Conservation (phyloP, 345 rosid species). For the Chamaenerion angustifolium region DNA sequence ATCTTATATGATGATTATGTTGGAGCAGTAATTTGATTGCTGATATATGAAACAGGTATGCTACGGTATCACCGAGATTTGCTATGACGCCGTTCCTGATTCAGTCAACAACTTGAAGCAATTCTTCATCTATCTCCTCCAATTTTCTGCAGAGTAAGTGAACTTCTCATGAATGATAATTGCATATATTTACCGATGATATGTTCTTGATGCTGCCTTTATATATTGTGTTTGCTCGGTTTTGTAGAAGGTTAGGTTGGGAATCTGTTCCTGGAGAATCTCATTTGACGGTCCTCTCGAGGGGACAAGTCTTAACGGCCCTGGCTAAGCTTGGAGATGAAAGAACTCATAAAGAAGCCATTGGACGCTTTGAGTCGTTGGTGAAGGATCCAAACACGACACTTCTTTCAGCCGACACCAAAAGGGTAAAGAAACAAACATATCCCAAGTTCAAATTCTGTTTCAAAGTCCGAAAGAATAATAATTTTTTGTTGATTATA, state of each 20-base stretch:
- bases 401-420: conserved; percentile 22
- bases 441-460: neutral
- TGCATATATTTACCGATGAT: too few species aligned
- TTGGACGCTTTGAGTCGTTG: conserved; percentile 16
- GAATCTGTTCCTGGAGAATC: conserved; percentile 19
- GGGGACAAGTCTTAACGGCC: conserved; percentile 20
- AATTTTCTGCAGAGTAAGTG: conserved; percentile 18
- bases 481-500: neutral
- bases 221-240: neutral
- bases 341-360: conserved; percentile 16
- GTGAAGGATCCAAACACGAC: conserved; percentile 14
- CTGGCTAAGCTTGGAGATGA: conserved; percentile 21
- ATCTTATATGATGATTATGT: too few species aligned
- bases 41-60: conserved; percentile 15
- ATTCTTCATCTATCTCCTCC: conserved; percentile 17
- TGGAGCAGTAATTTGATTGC: neutral
- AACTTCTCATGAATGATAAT: too few species aligned
- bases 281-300: conserved; percentile 18
- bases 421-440: conserved; percentile 14
- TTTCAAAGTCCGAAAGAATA: neutral
- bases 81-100: conserved; percentile 16
- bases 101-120: conserved; percentile 13
- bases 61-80: conserved; percentile 14
- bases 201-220: too few species aligned
- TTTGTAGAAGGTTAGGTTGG: conserved; percentile 22